Conservation (phyloP, 2,329 filamentous ascomycete species). For the Hymenoscyphus fructigenus region DNA sequence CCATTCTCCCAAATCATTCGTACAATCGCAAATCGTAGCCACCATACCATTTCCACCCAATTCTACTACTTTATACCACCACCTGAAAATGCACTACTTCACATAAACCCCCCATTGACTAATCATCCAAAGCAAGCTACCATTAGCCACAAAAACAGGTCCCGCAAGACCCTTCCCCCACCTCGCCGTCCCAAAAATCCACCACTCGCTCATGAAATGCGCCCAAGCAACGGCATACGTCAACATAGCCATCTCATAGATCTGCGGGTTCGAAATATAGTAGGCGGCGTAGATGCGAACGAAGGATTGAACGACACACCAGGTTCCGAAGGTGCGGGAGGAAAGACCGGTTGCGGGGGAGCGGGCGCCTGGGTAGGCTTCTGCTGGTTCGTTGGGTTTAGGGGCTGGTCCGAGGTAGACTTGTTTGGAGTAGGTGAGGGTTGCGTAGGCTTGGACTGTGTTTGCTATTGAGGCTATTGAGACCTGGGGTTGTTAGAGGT, state of each 20-base stretch:
- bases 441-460: slow-evolving; percentile 78
- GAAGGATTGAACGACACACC: slow-evolving; percentile 62
- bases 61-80: not conserved
- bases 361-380: slow-evolving; percentile 57
- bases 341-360: slow-evolving; percentile 75
- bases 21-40: not conserved
- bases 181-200: slow-evolving; percentile 73
- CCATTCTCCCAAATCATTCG: not conserved
- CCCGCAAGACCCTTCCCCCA: slow-evolving; percentile 57
- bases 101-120: slow-evolving; percentile 72
- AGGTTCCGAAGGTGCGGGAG: slow-evolving; percentile 71
- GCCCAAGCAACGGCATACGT: slow-evolving; percentile 62
- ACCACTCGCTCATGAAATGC: slow-evolving; percentile 67
- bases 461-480: slow-evolving; percentile 82
- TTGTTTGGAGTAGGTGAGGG: slow-evolving; percentile 78
- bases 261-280: slow-evolving; percentile 55
- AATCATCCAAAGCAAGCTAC: slow-evolving; percentile 59
- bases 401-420: slow-evolving; percentile 77
- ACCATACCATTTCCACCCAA: not conserved
- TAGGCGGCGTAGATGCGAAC: slow-evolving; percentile 68
- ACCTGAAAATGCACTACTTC: slow-evolving; percentile 25
- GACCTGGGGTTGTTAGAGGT: slow-evolving; percentile 54
- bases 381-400: slow-evolving; percentile 65
- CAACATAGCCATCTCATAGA: slow-evolving; percentile 64
- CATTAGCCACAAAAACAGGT: slow-evolving; percentile 52